Evolutionary conservation across 495 filamentous ascomycete species (phyloP).

Genomic region (Rhypophila decipiens): DNA sequence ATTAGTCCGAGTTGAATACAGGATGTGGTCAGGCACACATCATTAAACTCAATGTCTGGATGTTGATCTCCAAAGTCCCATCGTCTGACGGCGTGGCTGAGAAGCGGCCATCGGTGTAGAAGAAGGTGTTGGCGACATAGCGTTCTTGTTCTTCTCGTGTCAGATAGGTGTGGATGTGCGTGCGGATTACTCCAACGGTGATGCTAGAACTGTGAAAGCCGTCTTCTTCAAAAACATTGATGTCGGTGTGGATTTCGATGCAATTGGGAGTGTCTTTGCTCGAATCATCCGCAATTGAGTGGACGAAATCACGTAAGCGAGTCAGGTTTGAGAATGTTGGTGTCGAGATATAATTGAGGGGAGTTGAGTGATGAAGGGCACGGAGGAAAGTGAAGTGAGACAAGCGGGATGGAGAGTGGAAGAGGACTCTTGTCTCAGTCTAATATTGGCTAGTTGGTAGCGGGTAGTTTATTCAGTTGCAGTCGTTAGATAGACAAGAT

Average conservation of each 20-base stretch:
- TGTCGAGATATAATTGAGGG: not conserved
- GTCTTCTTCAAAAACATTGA: not conserved
- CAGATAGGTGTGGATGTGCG: constrained; percentile 1
- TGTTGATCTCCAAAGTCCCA: not conserved
- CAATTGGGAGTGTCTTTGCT: not conserved
- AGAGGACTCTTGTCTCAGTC: not conserved
- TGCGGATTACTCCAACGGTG: not conserved
- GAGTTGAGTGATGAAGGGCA: not conserved
- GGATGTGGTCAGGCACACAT: not conserved
- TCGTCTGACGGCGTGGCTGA: not conserved
- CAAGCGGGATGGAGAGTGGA: not conserved
- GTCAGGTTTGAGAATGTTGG: not conserved
- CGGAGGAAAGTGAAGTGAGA: not conserved
- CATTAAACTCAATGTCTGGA: not conserved
- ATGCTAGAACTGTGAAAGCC: constrained; percentile 1
- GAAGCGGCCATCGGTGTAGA: constrained; percentile 2
- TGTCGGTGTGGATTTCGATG: not conserved
- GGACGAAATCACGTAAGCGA: not conserved
- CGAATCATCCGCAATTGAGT: not conserved
- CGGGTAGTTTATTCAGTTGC: not conserved
- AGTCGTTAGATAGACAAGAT: not conserved
- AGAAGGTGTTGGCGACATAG: not conserved
- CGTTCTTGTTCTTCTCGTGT: not conserved
- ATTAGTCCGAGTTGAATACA: not conserved
- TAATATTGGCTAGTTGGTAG: not conserved